phyloP scores from a whole-genome alignment of 176 grass and related monocot genomes.

The Triticum timopheevii region DNA sequence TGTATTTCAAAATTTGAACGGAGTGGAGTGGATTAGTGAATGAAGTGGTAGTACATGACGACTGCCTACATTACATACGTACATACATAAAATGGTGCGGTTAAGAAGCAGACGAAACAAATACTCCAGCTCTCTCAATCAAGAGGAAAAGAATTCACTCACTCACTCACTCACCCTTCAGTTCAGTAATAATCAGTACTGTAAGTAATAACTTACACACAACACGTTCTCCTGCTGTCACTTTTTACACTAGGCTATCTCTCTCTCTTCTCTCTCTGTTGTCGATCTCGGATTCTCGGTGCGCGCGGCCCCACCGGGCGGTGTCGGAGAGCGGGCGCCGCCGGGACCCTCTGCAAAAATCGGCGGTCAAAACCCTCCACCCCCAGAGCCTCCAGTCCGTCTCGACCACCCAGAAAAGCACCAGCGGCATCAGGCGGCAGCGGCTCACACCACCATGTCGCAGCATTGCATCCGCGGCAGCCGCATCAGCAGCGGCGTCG shows the following conservation, averaged over 20 bases:
- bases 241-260: neutral
- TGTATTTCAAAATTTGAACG: constrained; percentile 51
- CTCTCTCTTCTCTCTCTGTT: neutral
- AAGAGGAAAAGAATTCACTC: constrained; percentile 18
- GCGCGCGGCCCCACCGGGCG: constrained; percentile 27
- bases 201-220: neutral
- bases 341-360: constrained; percentile 39
- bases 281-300: neutral
- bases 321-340: constrained; percentile 29
- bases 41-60: neutral
- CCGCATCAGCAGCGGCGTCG: neutral
- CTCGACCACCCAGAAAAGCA: neutral
- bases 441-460: constrained; percentile 50
- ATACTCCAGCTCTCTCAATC: neutral
- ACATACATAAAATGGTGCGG: constrained; percentile 22
- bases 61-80: neutral
- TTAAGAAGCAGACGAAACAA: constrained; percentile 27
- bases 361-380: constrained; percentile 34
- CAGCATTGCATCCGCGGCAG: constrained; percentile 32
- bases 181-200: neutral
- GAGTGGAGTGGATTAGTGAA: constrained; percentile 32
- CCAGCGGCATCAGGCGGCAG: neutral
- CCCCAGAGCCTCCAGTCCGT: neutral
- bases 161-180: neutral
- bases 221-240: neutral